These are phyloP conservation scores for Centella asiatica DNA, from an alignment of 129 eudicot genomes.

Conservation along the genomic window DNA sequence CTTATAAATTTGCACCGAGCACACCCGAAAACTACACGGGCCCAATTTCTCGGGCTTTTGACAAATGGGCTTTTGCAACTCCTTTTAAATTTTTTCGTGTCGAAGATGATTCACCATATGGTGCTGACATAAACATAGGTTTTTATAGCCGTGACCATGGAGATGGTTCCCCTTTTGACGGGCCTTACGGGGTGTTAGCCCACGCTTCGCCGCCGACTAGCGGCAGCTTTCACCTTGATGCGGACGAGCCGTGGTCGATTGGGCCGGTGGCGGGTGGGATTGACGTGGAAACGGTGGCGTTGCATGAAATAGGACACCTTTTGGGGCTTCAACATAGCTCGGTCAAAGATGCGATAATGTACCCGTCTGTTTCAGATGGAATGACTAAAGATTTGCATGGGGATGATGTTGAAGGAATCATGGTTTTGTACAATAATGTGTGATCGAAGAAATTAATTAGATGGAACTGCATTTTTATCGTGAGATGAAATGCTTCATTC, in stretches of 20 bases:
- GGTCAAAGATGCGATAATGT: slow-evolving; percentile 17
- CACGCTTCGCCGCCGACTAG: slow-evolving; percentile 24
- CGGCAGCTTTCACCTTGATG: slow-evolving; percentile 25
- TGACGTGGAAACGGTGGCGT: slow-evolving; percentile 23
- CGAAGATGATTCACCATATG: background rate
- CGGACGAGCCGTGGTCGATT: slow-evolving; percentile 22
- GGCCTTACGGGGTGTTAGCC: slow-evolving; percentile 20
- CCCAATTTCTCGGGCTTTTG: slow-evolving; percentile 19
- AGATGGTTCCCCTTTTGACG: slow-evolving; percentile 29
- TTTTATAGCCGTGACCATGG: slow-evolving; percentile 24
- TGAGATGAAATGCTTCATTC: no score
- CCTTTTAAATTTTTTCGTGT: slow-evolving; percentile 12
- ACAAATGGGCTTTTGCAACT: slow-evolving; percentile 17
- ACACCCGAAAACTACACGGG: slow-evolving; percentile 1
- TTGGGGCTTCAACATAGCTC: slow-evolving; percentile 18
- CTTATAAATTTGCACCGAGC: slow-evolving; percentile 3
- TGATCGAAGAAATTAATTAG: no score
- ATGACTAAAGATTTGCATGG: slow-evolving; percentile 15
- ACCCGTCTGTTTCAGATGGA: background rate
- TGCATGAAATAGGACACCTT: slow-evolving; percentile 37
- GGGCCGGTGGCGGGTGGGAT: background rate
- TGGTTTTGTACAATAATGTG: background rate
- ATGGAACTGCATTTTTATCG: no score
- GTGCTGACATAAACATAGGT: slow-evolving; percentile 16
- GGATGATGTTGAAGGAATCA: slow-evolving; percentile 16